Conservation (phyloP, 805 yeast genomes). For the Kazachstania africana region DNA sequence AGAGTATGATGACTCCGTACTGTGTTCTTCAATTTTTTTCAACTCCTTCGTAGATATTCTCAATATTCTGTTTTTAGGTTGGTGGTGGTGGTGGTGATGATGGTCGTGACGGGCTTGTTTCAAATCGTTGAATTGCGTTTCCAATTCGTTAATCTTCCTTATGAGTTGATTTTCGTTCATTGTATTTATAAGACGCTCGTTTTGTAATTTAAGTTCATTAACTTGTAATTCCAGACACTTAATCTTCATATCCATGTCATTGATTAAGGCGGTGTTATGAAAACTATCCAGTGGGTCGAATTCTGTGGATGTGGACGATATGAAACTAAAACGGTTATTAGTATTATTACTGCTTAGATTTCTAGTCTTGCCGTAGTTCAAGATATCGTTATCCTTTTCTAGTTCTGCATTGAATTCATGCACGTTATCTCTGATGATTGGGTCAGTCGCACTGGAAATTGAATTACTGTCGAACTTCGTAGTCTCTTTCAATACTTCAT, state of each 20-base stretch:
- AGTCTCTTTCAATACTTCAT: too few species aligned
- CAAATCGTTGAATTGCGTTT: slow-evolving; percentile 21
- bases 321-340: slow-evolving; percentile 21
- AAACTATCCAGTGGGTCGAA: slow-evolving; percentile 9
- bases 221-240: slow-evolving; percentile 25
- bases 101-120: slow-evolving; percentile 8
- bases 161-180: slow-evolving; percentile 14
- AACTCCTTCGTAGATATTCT: slow-evolving; percentile 17
- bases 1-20: slow-evolving; percentile 6
- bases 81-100: neutral
- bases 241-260: slow-evolving; percentile 10
- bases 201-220: slow-evolving; percentile 23
- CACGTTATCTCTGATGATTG: too few species aligned
- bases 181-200: slow-evolving; percentile 23
- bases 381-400: slow-evolving; percentile 4
- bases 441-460: too few species aligned
- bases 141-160: slow-evolving; percentile 19
- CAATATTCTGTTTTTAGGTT: slow-evolving; percentile 9
- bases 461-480: too few species aligned
- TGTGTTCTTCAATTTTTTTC: slow-evolving; percentile 15
- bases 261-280: neutral
- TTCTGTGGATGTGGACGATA: slow-evolving; percentile 23
- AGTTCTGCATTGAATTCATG: too few species aligned
- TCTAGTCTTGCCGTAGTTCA: neutral
- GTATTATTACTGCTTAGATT: slow-evolving; percentile 5